These are phyloP conservation scores for Aspergillus nomiae DNA, from an alignment of 2,329 filamentous ascomycete genomes.

Conservation along the genomic window DNA sequence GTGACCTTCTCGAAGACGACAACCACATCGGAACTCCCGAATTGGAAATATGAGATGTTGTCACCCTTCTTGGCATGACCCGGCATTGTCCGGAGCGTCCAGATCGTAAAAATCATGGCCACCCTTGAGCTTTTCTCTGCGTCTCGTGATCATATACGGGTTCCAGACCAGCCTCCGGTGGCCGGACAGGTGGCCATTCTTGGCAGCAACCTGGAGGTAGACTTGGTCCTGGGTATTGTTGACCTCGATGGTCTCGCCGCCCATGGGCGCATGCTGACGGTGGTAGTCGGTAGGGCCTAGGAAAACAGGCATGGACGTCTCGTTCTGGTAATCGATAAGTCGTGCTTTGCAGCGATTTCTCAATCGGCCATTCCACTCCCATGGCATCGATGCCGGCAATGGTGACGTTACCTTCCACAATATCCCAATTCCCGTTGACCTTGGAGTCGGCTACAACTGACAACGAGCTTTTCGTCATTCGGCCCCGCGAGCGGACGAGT, in stretches of 20 bases:
- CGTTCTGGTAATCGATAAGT: background rate
- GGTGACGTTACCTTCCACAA: background rate
- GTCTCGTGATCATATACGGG: background rate
- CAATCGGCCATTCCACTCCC: background rate
- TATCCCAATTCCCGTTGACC: conserved; percentile 4
- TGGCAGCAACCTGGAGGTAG: background rate
- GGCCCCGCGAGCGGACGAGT: conserved; percentile 3
- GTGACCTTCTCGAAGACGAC: conserved; percentile 39
- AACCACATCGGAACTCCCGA: conserved; percentile 48
- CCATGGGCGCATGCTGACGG: conserved; percentile 9
- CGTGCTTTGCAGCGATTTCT: background rate
- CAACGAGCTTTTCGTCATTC: conserved; percentile 7
- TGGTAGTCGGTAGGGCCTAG: conserved; percentile 14
- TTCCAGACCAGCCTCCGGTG: background rate
- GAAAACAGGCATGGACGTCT: conserved; percentile 10
- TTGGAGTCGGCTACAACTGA: conserved; percentile 7
- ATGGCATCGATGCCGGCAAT: background rate
- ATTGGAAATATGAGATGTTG: conserved; percentile 47
- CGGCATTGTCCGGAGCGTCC: conserved; percentile 38
- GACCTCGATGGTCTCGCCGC: conserved; percentile 2
- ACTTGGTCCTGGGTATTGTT: conserved; percentile 6
- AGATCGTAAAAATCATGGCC: conserved; percentile 5
- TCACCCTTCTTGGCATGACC: conserved; percentile 42
- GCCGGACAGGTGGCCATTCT: background rate
- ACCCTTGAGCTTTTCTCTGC: background rate